Conservation (phyloP, 148 eudicot species). For the Oxyria digyna region DNA sequence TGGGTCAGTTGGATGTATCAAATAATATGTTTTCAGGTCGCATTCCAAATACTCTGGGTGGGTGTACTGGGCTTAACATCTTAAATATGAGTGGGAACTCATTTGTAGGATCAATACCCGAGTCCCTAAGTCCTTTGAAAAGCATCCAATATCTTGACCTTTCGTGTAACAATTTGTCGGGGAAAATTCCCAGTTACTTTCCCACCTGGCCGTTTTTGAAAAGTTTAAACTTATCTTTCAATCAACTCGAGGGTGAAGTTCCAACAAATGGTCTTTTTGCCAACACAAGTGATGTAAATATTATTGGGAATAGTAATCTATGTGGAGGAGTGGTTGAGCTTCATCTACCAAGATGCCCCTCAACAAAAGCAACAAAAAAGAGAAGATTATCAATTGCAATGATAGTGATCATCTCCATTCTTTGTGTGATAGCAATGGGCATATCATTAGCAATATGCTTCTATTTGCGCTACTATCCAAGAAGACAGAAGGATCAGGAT, state of each 20-base stretch:
- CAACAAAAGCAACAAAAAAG: too few relatives aligned
- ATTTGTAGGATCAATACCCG: conserved; percentile 26
- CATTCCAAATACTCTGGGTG: conserved; percentile 21
- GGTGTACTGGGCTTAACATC: conserved; percentile 11
- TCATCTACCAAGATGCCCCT: conserved; percentile 17
- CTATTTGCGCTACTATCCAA: background rate
- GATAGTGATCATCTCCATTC: conserved; percentile 1
- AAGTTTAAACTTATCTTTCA: conserved; percentile 20
- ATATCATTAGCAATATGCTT: background rate
- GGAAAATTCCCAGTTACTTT: conserved; percentile 20
- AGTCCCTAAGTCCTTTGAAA: conserved; percentile 12
- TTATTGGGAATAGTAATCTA: conserved; percentile 25
- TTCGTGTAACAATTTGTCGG: conserved; percentile 29
- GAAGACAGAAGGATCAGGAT: background rate
- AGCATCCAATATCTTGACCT: conserved; percentile 23
- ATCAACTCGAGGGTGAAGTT: conserved; percentile 28
- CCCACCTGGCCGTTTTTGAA: conserved; percentile 1
- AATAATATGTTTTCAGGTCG: conserved; percentile 21
- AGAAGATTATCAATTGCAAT: background rate
- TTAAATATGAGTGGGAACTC: conserved; percentile 18
- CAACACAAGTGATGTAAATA: conserved; percentile 17
- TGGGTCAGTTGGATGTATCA: conserved; percentile 15
- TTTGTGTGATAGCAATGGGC: background rate
- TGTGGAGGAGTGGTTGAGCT: conserved; percentile 27
- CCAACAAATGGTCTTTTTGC: conserved; percentile 19